A percentile compares a stretch with the other conserved stretches of the same genome.
These are phyloP conservation scores for Mycena epipterygia DNA, from an alignment of 768 basidiomycete genomes.

Conservation along the genomic window DNA sequence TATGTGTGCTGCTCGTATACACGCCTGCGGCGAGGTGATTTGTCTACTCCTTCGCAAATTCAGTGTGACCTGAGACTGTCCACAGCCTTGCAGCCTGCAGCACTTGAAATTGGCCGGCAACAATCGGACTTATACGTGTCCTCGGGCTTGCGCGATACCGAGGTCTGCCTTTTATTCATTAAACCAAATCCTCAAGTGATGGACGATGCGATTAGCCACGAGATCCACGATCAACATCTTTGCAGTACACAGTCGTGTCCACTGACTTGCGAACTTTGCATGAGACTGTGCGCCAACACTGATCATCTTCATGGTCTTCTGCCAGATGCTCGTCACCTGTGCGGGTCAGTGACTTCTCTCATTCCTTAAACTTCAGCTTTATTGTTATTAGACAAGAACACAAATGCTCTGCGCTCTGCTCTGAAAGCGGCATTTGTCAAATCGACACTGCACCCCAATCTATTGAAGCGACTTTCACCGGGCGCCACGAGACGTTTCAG, in stretches of 20 bases:
- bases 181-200: background rate
- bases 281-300: conserved; percentile 58
- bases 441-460: conserved; percentile 72
- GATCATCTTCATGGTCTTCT: conserved; percentile 68
- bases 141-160: conserved; percentile 56
- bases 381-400: conserved; percentile 60
- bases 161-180: conserved; percentile 47
- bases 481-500: conserved; percentile 69
- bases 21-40: conserved; percentile 67
- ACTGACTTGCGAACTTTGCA: conserved; percentile 65
- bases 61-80: conserved; percentile 19
- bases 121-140: conserved; percentile 54
- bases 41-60: background rate
- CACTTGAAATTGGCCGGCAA: conserved; percentile 44
- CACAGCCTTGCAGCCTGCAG: conserved; percentile 59
- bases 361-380: background rate
- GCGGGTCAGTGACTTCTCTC: conserved; percentile 59
- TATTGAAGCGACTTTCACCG: conserved; percentile 72
- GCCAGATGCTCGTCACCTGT: conserved; percentile 59
- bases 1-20: conserved; percentile 63
- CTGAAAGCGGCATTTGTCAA: conserved; percentile 65
- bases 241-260: conserved; percentile 69
- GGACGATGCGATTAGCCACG: conserved; percentile 49
- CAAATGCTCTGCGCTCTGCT: conserved; percentile 57
- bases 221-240: conserved; percentile 58